A percentile compares a stretch with the other conserved stretches of the same genome.
Evolutionary conservation across 495 filamentous ascomycete species (phyloP).

Genomic region (Xylaria grammica): DNA sequence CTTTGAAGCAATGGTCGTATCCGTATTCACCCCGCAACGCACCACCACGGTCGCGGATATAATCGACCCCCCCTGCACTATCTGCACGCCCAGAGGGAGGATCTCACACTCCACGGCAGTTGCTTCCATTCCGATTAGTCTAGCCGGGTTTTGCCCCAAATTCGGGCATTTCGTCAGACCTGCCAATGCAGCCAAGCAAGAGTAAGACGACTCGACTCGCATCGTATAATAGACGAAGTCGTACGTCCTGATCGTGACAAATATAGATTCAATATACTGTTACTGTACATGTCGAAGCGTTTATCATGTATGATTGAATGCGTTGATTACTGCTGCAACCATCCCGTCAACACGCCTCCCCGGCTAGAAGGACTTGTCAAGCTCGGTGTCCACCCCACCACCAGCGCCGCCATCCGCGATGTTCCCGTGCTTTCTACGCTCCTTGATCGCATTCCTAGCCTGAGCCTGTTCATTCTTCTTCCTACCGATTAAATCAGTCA

Average conservation of each 20-base stretch:
- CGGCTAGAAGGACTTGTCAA: conserved; percentile 3
- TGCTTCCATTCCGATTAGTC: too few relatives aligned
- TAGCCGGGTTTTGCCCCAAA: too few relatives aligned
- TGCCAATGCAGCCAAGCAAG: too few relatives aligned
- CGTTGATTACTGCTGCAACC: too few relatives aligned
- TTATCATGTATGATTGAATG: too few relatives aligned
- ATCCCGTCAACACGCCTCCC: too few relatives aligned
- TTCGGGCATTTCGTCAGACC: too few relatives aligned
- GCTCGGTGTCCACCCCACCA: conserved; percentile 15
- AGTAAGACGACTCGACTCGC: too few relatives aligned
- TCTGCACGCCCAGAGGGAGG: not conserved
- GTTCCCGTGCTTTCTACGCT: conserved; percentile 16
- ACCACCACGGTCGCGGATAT: not conserved
- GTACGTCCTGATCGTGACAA: too few relatives aligned
- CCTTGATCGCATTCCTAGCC: conserved; percentile 8
- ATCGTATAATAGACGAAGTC: too few relatives aligned
- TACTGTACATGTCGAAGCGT: not conserved
- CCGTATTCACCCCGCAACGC: conserved; percentile 9
- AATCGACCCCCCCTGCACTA: conserved; percentile 10
- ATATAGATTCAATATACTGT: not conserved
- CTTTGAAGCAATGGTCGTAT: not conserved
- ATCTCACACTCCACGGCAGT: conserved; percentile 7
- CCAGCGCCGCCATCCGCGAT: conserved; percentile 2
- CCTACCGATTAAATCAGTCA: not conserved
- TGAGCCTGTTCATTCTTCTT: conserved; percentile 21